phyloP scores from a whole-genome alignment of 345 rosid species.

The Salix dunnii region DNA sequence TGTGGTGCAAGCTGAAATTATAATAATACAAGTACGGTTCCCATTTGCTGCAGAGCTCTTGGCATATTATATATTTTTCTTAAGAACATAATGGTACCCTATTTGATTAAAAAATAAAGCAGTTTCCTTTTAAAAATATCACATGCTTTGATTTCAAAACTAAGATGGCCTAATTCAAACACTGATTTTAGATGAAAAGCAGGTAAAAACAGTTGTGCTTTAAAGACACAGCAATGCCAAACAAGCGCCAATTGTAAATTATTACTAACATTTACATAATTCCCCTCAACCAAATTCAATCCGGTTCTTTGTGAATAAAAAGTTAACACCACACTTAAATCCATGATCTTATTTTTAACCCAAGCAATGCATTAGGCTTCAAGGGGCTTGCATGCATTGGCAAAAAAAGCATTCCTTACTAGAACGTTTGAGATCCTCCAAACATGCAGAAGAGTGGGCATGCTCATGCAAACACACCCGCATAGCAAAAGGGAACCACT shows the following conservation, averaged over 20 bases:
- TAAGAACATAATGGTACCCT: background rate
- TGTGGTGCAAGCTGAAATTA: background rate
- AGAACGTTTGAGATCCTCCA: background rate
- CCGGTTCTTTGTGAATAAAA: too few relatives aligned
- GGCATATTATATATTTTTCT: background rate
- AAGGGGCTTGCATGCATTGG: background rate
- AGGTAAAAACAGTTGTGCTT: background rate
- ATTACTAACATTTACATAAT: too few relatives aligned
- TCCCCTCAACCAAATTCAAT: background rate
- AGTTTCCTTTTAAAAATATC: too few relatives aligned
- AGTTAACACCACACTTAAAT: background rate
- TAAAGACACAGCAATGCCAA: background rate
- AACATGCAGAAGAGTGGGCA: background rate
- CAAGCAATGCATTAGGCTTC: background rate
- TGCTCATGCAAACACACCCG: background rate
- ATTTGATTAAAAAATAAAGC: too few relatives aligned
- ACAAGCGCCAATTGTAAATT: background rate
- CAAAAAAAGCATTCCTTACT: too few relatives aligned
- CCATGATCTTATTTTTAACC: background rate
- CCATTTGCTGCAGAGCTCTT: background rate
- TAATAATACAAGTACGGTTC: background rate
- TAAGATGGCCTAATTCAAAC: background rate
- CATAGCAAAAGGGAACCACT: background rate
- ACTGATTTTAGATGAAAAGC: background rate
- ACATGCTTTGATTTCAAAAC: background rate